Evolutionary conservation across 805 yeast species (phyloP).

Genomic region (Tetrapisispora taiwanensis): DNA sequence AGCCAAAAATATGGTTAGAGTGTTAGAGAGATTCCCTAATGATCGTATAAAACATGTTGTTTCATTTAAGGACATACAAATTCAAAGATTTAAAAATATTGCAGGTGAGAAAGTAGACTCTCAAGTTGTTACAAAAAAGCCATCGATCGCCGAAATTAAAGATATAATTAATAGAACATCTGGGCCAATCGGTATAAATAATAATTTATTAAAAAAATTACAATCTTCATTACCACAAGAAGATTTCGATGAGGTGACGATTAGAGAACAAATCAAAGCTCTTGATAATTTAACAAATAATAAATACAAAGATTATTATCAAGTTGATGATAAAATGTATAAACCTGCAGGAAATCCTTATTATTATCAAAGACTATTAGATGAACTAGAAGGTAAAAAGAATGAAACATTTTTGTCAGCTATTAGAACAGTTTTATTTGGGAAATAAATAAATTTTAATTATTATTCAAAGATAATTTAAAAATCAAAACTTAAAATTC

Average conservation of each 20-base stretch:
- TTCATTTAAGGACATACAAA: slow-evolving; percentile 58
- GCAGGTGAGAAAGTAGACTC: slow-evolving; percentile 39
- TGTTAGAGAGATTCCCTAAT: slow-evolving; percentile 54
- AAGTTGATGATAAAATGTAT: slow-evolving; percentile 53
- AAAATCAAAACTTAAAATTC: too few relatives aligned
- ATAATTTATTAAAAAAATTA: slow-evolving; percentile 37
- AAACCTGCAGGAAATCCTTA: slow-evolving; percentile 79
- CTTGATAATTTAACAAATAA: slow-evolving; percentile 47
- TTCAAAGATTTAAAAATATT: slow-evolving; percentile 43
- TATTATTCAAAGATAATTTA: too few relatives aligned
- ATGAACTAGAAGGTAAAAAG: slow-evolving; percentile 61
- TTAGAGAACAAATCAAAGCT: slow-evolving; percentile 47
- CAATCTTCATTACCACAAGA: slow-evolving; percentile 38
- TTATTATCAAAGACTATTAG: slow-evolving; percentile 61
- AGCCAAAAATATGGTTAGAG: slow-evolving; percentile 46
- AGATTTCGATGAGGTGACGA: slow-evolving; percentile 38
- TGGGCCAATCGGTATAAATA: slow-evolving; percentile 36
- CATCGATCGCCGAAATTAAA: slow-evolving; percentile 34
- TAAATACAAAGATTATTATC: slow-evolving; percentile 54
- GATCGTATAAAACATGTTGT: slow-evolving; percentile 61
- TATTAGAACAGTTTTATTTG: slow-evolving; percentile 57
- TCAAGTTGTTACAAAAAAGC: slow-evolving; percentile 31
- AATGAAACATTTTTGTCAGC: slow-evolving; percentile 60
- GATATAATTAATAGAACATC: slow-evolving; percentile 30
- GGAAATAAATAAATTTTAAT: too few relatives aligned